These are phyloP conservation scores for Geotrichum restrictum DNA, from an alignment of 1,139 yeast species.

Conservation along the genomic window DNA sequence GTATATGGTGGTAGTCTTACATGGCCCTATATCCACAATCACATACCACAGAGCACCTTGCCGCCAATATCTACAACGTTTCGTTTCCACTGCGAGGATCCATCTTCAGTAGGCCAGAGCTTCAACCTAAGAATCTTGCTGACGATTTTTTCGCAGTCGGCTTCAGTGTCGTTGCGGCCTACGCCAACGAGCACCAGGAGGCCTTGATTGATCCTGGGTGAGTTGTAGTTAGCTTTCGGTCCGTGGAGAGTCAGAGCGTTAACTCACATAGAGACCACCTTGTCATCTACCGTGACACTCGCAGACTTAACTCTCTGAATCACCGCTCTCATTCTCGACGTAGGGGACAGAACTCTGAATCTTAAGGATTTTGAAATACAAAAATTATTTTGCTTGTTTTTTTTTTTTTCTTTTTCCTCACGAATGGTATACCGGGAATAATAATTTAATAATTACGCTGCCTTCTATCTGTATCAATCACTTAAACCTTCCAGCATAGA, in stretches of 20 bases:
- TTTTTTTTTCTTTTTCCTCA: too few relatives aligned
- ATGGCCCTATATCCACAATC: too few relatives aligned
- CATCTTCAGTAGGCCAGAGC: conserved; percentile 63
- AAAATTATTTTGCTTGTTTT: too few relatives aligned
- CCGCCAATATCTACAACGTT: conserved; percentile 52
- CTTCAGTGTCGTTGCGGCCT: conserved; percentile 66
- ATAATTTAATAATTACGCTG: too few relatives aligned
- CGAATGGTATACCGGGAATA: too few relatives aligned
- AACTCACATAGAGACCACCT: conserved; percentile 51
- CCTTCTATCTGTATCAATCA: too few relatives aligned
- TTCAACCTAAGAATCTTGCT: conserved; percentile 61
- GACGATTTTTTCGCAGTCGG: conserved; percentile 67
- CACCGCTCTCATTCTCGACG: conserved; percentile 80
- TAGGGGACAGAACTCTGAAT: too few relatives aligned
- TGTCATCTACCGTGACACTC: conserved; percentile 73
- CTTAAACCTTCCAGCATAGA: too few relatives aligned
- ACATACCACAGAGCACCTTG: conserved; percentile 50
- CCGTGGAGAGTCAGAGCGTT: background rate
- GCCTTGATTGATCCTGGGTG: conserved; percentile 60
- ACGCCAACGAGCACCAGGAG: conserved; percentile 80
- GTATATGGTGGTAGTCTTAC: too few relatives aligned
- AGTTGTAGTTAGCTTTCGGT: too few relatives aligned
- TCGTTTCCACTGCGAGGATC: conserved; percentile 59
- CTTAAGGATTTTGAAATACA: too few relatives aligned
- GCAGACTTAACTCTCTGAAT: conserved; percentile 84